Evolutionary conservation across 169 alveolate species (phyloP).

Genomic region (Cryptosporidium ubiquitum): DNA sequence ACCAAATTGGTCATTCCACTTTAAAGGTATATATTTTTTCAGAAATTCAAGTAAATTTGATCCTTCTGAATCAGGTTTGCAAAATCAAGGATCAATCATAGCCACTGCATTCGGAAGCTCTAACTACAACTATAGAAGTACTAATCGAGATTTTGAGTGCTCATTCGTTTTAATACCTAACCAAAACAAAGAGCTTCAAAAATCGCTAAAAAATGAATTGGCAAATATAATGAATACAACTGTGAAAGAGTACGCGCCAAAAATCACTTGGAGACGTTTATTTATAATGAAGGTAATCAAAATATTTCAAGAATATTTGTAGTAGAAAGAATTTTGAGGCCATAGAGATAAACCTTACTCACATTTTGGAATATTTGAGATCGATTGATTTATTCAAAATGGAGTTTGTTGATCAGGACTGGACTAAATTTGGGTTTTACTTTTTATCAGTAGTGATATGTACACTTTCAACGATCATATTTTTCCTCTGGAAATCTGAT

Average conservation of each 20-base stretch:
- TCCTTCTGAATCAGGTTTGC: neutral
- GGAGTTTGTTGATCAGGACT: neutral
- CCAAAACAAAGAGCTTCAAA: conserved; percentile 11
- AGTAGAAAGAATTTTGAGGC: neutral
- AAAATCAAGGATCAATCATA: conserved; percentile 1
- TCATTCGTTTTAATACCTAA: conserved; percentile 45
- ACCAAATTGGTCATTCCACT: conserved; percentile 33
- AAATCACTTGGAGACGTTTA: conserved; percentile 46
- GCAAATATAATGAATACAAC: conserved; percentile 9
- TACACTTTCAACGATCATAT: neutral
- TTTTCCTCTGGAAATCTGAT: conserved; percentile 54
- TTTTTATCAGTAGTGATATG: conserved; percentile 25
- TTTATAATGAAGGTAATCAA: neutral
- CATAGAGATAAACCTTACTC: neutral
- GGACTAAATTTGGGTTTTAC: conserved; percentile 39
- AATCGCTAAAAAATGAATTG: conserved; percentile 24
- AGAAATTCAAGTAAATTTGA: neutral
- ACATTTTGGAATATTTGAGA: neutral
- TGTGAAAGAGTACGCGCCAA: conserved; percentile 38
- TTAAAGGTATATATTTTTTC: conserved; percentile 53
- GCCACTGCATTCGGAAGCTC: conserved; percentile 58
- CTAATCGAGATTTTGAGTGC: conserved; percentile 47
- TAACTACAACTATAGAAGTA: conserved; percentile 50
- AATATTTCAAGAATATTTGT: conserved; percentile 17
- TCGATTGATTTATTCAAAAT: neutral